These are phyloP conservation scores for Gloeopeniophorella convolvens DNA, from an alignment of 768 basidiomycete genomes.

Conservation along the genomic window DNA sequence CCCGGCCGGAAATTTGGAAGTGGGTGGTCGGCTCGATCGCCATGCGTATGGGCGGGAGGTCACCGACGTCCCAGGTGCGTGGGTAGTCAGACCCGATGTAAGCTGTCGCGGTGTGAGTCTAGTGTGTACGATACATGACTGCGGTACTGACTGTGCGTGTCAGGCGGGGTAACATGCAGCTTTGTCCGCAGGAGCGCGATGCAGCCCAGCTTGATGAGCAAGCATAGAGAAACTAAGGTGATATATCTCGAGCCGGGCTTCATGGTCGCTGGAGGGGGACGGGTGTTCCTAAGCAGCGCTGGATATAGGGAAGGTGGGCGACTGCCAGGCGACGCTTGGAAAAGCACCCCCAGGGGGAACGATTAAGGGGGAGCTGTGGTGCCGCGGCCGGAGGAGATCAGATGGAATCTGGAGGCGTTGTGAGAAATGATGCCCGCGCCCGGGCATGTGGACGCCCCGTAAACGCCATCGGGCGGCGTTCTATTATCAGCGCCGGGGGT, in stretches of 20 bases:
- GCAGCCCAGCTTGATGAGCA: neutral
- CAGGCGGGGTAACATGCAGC: neutral
- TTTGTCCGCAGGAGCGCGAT: neutral
- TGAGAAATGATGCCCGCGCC: too few species aligned
- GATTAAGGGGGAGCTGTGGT: neutral
- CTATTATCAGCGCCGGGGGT: neutral
- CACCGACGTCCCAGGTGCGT: slow-evolving; percentile 2
- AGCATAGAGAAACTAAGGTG: neutral
- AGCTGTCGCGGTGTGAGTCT: neutral
- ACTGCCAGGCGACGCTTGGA: too few species aligned
- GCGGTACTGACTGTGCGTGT: too few species aligned
- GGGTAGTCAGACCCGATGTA: slow-evolving; percentile 2
- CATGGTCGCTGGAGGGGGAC: neutral
- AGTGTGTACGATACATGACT: neutral
- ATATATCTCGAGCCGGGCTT: neutral
- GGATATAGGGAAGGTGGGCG: neutral
- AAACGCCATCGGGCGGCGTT: neutral
- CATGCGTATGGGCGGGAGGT: slow-evolving; percentile 1
- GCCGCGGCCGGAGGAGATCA: neutral
- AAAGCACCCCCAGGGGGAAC: neutral
- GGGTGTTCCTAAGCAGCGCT: neutral
- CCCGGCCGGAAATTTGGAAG: slow-evolving; percentile 7
- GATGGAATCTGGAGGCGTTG: neutral
- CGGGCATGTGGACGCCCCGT: too few species aligned
- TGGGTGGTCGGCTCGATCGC: slow-evolving; percentile 3